Evolutionary conservation across 345 rosid genomes (phyloP), one percentile per base, ranked within the genome.

Genomic region (Brassica rapa): DNA sequence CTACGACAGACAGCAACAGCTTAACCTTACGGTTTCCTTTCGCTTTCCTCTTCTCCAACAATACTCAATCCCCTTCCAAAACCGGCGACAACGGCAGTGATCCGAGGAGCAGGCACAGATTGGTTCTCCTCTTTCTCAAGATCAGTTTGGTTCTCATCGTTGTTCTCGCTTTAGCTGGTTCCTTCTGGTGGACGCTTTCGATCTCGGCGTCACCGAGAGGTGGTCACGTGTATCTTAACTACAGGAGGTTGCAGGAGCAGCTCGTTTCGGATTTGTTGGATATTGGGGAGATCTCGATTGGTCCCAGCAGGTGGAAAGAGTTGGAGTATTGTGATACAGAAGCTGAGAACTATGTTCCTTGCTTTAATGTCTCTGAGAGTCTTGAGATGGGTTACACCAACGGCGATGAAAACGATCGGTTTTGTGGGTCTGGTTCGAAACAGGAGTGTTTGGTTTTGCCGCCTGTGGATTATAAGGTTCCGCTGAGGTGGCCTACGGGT

Each of bases 401-500:
- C 16, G 56, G 56, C 5, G 56, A 49, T n/a, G 56, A 49, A n/a
- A 72, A 80, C 71, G 94, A 88, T 71, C 94, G 97, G 73, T 78
- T 85, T 33, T 91, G 98, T 74, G 91, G 86, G 29, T 83, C 78
- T 59, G 85, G 84, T 19, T 81, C 83, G 2, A 87, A 79, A 82
- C 84, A 82, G 65, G 89, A 83, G 66, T 96, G 99, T 84, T 80
- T 91, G 59, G 88, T 84, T 8, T 86, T 89, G 70, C 91, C 99
- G 30, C 98, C 98, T 0, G 78, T 77, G 30, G 87, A 88, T 6
- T 96, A 96, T 84, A 86, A 82, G 79, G 83, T 96, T 64, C 99
- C 99, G 76, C 93, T 93, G 83, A 87, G 95, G 79, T 96, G 98
- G 99, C 98, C 98, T 11, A 90, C 92, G 4, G 99, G 99, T 71